Base-by-base conservation (phyloP, 805 yeast species). In the Ogataea nakhonphanomensis region DNA sequence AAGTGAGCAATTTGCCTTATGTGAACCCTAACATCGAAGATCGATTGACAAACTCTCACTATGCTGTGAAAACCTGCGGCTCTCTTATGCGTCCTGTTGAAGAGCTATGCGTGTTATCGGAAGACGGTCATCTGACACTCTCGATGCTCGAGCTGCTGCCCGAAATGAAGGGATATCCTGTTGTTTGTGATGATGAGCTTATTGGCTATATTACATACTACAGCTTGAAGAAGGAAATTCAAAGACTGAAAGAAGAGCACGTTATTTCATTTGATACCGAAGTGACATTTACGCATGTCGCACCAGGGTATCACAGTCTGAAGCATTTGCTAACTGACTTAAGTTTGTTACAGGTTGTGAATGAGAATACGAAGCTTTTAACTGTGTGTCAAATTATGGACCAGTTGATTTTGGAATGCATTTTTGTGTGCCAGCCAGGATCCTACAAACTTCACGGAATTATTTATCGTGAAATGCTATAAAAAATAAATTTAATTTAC, bases 201-300 rank as follows among this genome's bases (percentile, higher is more conserved):
- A 30, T 66, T 3, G 81, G 81, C 1, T 71, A 67, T 59, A 49
- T 76, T 4, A 54, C 72, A 1, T 43, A 67, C 4, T 56, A 53
- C 25, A 74, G 70, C 23, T 46, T 76, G 15, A 41, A 44, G 10
- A 39, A 48, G 5, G 69, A 70, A 13, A 12, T 59, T 7, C 17
- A 33, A 0, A 47, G 14, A 39, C 41, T 44, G 33, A 43, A 33
- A 21, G 15, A 14, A 2, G 39, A 45, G n/a, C 39, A 28, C 5
- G 25, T 45, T 1, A 38, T 50, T 2, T 44, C 52, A 2, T 37
- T 48, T 44, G 49, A 46, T 14, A 46, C 57, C 1, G 14, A 32
- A 6, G 52, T 46, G 4, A 43, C 42, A 20, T 49, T 55, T 35
- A 37, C 43, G 14, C 44, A 25, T 11, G 15, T 26, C 30, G 49